Percentiles rank a stretch among this genome's conserved stretches.
Conservation (phyloP, 306 rosid species). For the Quercus suber region DNA sequence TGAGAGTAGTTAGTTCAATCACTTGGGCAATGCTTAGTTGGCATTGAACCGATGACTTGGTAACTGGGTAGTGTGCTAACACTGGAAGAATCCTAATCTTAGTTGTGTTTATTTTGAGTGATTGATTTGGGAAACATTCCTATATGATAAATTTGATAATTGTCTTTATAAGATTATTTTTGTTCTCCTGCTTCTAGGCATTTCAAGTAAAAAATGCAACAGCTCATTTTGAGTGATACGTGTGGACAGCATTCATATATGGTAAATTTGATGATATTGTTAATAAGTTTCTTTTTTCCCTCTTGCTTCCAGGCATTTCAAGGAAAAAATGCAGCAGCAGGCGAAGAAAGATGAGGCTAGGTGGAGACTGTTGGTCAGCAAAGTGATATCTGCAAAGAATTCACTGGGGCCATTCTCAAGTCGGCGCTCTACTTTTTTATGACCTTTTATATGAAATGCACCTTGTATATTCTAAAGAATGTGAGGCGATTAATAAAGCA, state of each 20-base stretch:
- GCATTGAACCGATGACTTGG: too few relatives aligned
- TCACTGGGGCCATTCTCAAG: constrained; percentile 8
- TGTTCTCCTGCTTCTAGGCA: too few relatives aligned
- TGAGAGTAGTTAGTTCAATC: too few relatives aligned
- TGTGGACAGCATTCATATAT: neutral
- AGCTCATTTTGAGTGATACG: too few relatives aligned
- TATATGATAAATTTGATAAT: neutral
- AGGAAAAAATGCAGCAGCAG: constrained; percentile 37
- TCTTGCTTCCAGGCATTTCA: constrained; percentile 32
- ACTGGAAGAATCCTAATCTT: neutral
- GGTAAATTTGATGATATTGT: neutral
- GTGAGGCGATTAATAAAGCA: neutral
- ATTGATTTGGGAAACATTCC: neutral
- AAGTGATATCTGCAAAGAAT: constrained; percentile 33
- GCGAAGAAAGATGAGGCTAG: constrained; percentile 36
- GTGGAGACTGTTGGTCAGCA: constrained; percentile 49
- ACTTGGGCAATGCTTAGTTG: too few relatives aligned
- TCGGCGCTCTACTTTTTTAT: constrained; percentile 6
- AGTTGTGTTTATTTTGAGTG: neutral
- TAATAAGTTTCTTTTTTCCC: neutral
- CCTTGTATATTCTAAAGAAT: neutral
- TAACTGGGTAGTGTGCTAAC: too few relatives aligned
- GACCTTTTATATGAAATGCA: neutral
- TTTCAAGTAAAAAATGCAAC: too few relatives aligned
- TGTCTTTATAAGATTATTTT: too few relatives aligned